These are phyloP conservation scores for Yamadazyma jaroonii DNA, from an alignment of 1,139 yeast genomes.

Conservation along the genomic window DNA sequence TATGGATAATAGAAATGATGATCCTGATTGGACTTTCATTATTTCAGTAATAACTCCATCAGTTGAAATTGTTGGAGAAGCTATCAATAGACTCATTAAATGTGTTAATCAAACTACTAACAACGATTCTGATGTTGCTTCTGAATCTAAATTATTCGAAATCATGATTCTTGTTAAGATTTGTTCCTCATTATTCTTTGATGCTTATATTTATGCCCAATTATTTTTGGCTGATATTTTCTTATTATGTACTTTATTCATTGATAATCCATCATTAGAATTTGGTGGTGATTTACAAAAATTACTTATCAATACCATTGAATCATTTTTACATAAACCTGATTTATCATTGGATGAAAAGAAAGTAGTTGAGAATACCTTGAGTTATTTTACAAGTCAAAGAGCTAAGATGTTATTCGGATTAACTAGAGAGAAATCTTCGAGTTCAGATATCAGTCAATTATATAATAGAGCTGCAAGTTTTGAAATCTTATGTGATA, in stretches of 20 bases:
- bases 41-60: conserved; percentile 72
- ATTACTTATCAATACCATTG: conserved; percentile 66
- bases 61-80: conserved; percentile 66
- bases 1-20: conserved; percentile 72
- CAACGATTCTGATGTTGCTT: conserved; percentile 54
- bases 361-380: conserved; percentile 47
- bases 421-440: conserved; percentile 59
- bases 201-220: conserved; percentile 63
- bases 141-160: conserved; percentile 68
- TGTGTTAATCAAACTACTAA: conserved; percentile 49
- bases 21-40: conserved; percentile 62
- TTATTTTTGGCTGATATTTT: conserved; percentile 71
- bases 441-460: conserved; percentile 30
- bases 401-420: conserved; percentile 78
- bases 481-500: conserved; percentile 64
- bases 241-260: conserved; percentile 64
- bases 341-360: conserved; percentile 44
- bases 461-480: conserved; percentile 49
- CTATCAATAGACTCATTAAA: conserved; percentile 52
- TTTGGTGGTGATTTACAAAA: conserved; percentile 67
- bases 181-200: conserved; percentile 69
- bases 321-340: conserved; percentile 65
- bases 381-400: conserved; percentile 64
- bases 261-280: conserved; percentile 71
- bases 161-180: conserved; percentile 66